Base-by-base conservation (phyloP, 2,329 filamentous ascomycete species). In the Chaetomium sp. region DNA sequence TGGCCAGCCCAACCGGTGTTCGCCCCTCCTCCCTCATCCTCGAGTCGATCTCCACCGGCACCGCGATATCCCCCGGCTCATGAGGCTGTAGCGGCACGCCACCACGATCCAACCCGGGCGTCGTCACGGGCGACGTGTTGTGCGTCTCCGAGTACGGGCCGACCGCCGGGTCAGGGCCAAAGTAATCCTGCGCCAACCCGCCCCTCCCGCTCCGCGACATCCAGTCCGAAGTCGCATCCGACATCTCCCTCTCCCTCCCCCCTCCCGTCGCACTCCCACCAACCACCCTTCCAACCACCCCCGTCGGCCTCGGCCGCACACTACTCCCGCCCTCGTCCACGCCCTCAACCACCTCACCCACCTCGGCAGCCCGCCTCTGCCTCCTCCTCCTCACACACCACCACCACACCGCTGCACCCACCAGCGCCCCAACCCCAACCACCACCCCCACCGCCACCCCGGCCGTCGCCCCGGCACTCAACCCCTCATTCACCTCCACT, bases 391-490 rank as follows among this genome's bases (percentile, higher is more conserved):
- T 62, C 64, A 80, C 84, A 63, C 83, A 75, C 80, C 81, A 84
- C 64, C 83, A 76, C 80, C 81, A 87, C 0, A 79, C 76, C 19
- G 80, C 66, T 3, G 70, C 71, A 3, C 78, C 82, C 45, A 84
- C 74, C 16, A 84, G 49, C 6, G 79, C 53, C 3, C 78, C 75
- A 1, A 75, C 78, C 31, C 76, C 81, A 0, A 83, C 72, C 1
- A 82, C 78, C 3, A 83, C 79, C 21, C 83, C 85, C 0, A 83
- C 77, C 6, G 81, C 84, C n/a, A 88, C 82, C 2, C 85, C 85
- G 0, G 82, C 84, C 70, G 82, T 85, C 2, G 83, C 84, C 0
- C 81, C 83, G 1, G 78, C 72, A 1, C 82, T 81, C 6, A 86
- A 72, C 2, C 73, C 72, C 29, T 51, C 23, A 1, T 50, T 67